Evolutionary conservation across 139 green algal species (phyloP).

Genomic region (Desmodesmus armatus): DNA sequence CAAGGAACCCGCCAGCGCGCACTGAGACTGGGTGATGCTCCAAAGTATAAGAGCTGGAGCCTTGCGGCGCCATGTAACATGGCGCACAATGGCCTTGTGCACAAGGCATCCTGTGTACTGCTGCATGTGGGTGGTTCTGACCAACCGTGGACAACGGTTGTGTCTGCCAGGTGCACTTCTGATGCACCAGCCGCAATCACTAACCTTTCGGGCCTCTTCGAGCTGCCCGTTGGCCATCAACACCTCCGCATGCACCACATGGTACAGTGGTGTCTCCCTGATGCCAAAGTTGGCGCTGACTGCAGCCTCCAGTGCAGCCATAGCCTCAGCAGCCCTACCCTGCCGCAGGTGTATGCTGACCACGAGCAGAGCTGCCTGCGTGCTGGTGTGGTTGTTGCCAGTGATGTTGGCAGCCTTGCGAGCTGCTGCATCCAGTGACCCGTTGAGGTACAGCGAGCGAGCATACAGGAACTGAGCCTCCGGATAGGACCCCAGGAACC

Average conservation of each 20-base stretch:
- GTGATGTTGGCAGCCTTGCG: conserved; percentile 67
- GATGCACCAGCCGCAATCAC: neutral
- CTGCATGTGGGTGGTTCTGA: neutral
- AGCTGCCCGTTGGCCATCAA: conserved; percentile 59
- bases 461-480: conserved; percentile 67
- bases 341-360: conserved; percentile 68
- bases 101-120: neutral
- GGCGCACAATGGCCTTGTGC: too few relatives aligned
- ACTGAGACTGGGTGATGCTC: too few relatives aligned
- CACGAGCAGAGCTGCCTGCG: conserved; percentile 70
- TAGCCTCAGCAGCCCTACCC: conserved; percentile 50
- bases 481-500: conserved; percentile 7
- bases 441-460: conserved; percentile 67
- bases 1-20: too few relatives aligned
- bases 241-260: conserved; percentile 67
- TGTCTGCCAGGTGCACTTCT: too few relatives aligned
- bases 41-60: too few relatives aligned
- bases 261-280: conserved; percentile 73
- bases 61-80: too few relatives aligned
- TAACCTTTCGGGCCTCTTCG: conserved; percentile 72
- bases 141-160: too few relatives aligned
- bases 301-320: conserved; percentile 66
- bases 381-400: conserved; percentile 54
- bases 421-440: conserved; percentile 63
- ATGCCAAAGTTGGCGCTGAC: conserved; percentile 69